These are phyloP conservation scores for Skeletonema menzelii DNA, from an alignment of 108 stramenopile genomes.

Conservation along the genomic window DNA sequence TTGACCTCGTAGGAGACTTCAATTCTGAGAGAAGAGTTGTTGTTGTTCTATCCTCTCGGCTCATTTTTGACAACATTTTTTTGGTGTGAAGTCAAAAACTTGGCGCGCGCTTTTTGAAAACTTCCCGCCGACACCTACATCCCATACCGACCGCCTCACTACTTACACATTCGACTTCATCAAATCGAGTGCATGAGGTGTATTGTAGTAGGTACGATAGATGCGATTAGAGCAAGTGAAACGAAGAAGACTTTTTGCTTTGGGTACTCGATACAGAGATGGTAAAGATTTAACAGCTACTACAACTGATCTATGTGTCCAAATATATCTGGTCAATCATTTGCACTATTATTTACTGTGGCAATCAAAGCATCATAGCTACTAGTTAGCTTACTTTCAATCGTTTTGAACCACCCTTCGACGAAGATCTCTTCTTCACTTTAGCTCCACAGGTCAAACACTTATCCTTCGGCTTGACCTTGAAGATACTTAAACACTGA, in stretches of 20 bases:
- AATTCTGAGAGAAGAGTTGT: not conserved
- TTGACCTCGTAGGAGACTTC: not conserved
- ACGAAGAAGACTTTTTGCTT: too few species aligned
- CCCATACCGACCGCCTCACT: too few species aligned
- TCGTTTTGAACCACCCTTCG: not conserved
- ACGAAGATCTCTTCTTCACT: constrained; percentile 27
- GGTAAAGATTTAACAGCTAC: too few species aligned
- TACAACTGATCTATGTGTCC: too few species aligned
- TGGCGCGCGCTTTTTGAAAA: not conserved
- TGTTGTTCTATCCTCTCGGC: not conserved
- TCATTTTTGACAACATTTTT: not conserved
- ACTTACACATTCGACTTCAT: too few species aligned
- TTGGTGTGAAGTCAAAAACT: not conserved
- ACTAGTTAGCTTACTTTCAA: not conserved
- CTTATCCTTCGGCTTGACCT: constrained; percentile 50
- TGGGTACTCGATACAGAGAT: too few species aligned
- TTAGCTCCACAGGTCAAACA: constrained; percentile 84
- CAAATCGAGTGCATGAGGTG: too few species aligned
- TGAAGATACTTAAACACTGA: constrained; percentile 84
- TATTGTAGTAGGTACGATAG: too few species aligned
- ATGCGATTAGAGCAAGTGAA: too few species aligned
- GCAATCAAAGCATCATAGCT: too few species aligned
- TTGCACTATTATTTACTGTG: too few species aligned
- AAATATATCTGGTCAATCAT: too few species aligned
- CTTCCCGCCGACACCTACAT: not conserved